Base-by-base conservation (phyloP, 495 filamentous ascomycete species). In the Thozetella sp. region DNA sequence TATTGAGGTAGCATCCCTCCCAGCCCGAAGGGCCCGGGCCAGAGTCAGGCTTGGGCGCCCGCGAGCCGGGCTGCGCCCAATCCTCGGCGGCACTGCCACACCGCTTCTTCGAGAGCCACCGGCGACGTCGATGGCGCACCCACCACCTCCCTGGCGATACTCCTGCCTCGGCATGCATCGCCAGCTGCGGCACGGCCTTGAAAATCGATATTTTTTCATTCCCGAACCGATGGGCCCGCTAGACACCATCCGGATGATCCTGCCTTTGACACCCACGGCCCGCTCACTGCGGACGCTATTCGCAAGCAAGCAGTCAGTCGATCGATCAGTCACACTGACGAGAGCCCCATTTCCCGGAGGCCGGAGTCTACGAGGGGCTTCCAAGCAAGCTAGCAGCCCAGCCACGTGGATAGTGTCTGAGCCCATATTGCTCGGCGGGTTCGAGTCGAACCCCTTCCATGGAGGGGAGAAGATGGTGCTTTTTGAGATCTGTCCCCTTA, bases 21-120 rank as follows among this genome's bases (percentile, higher is more conserved):
- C 43, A 10, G n/a, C 3, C 43, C 9, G 43, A 15, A 10, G 12
- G 43, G 43, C 3, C n/a, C 43, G 43, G 43, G 43, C 43, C n/a
- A 48, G 43, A 4, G n/a, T 15, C n/a, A n/a, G n/a, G 43, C 43
- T 48, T 10, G n/a, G 43, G 10, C 43, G 6, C 15, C 15, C 10
- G 43, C 20, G 20, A 27, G 23, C 15, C n/a, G 52, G 20, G 17
- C 52, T 30, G 25, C 25, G 52, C 22, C 52, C 52, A 54, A 54
- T 54, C 10, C 23, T 48, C 52, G 25, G 52, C 26, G 17, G 17
- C 52, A 54, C 52, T 54, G 52, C 52, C 52, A 54, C 52, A 54
- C 52, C 23, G 24, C 52, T 54, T 20, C 30, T 54, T 26, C 25
- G 23, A 17, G 23, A 20, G 25, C 2, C 22, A 11, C 43, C 43